Conservation (phyloP, 495 filamentous ascomycete genomes). For the Viridothelium virens region DNA sequence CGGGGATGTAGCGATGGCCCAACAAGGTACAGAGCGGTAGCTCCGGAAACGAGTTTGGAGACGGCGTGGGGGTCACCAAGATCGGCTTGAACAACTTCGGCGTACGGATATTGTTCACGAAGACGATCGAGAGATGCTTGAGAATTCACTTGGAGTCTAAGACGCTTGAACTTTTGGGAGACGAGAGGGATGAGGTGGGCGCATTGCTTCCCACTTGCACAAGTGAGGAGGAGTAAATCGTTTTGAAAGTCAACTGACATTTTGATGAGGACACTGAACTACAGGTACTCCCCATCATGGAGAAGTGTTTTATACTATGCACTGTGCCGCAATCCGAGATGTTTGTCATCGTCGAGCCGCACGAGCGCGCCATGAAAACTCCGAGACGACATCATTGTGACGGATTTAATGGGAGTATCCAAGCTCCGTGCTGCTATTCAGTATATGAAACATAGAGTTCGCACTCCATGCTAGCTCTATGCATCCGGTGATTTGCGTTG, state of each 20-base stretch:
- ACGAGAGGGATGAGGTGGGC: constrained; percentile 30
- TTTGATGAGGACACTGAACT: not conserved
- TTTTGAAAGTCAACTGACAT: constrained; percentile 13
- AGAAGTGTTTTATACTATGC: not conserved
- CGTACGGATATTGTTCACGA: constrained; percentile 23
- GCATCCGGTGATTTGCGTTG: too few relatives aligned
- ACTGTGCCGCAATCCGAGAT: not conserved
- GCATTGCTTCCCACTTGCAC: constrained; percentile 15
- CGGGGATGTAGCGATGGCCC: constrained; percentile 27
- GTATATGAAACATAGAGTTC: too few relatives aligned
- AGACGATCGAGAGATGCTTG: constrained; percentile 18
- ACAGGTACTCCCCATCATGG: not conserved
- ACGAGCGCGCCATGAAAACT: too few relatives aligned
- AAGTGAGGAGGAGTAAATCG: constrained; percentile 15
- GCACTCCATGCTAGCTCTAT: too few relatives aligned
- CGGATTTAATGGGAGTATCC: too few relatives aligned
- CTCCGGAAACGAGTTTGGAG: constrained; percentile 22
- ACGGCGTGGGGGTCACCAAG: constrained; percentile 23
- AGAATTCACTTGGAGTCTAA: constrained; percentile 30
- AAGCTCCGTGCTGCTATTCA: too few relatives aligned
- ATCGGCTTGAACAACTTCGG: constrained; percentile 28
- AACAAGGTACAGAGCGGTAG: constrained; percentile 24
- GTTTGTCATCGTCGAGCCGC: too few relatives aligned
- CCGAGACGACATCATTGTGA: too few relatives aligned
- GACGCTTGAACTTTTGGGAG: constrained; percentile 24